Base-by-base conservation (phyloP, 1,139 yeast genomes). In the Scheffersomyces quercinus region DNA sequence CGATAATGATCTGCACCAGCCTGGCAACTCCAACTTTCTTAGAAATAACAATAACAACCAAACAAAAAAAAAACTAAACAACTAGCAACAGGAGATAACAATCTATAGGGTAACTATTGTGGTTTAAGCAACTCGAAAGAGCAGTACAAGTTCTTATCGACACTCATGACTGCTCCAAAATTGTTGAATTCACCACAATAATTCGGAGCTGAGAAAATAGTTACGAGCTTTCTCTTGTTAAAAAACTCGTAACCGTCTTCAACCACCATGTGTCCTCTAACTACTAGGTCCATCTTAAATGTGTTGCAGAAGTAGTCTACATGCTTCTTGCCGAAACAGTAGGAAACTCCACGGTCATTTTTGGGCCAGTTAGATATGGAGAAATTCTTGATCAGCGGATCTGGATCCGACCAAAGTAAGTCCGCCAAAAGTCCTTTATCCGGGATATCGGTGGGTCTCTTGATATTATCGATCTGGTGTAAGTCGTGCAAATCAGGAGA, bases 201-300 rank as follows among this genome's bases (percentile, higher is more conserved):
- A 60, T 88, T 88, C 4, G 96, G 96, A 2, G 96, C 96, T 53
- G 87, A 81, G 56, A 88, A 88, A 1, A 88, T 82, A 0, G 96
- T 88, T 3, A 88, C 96, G 51, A 88, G 73, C 58, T 82, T 83
- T 53, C 90, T 75, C 58, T 79, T 82, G 47, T 85, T 84, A 64
- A 87, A 88, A 59, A 88, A 88, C 61, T 88, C 96, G 60, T 88
- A 88, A 3, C 96, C 96, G 61, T 88, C 95, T 65, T 88, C 96
- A 37, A 88, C 96, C 39, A 88, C 96, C 96, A 88, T 88, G 63
- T 88, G 96, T 12, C 95, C 96, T 54, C 96, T 72, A 29, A 86
- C 90, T 51, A 88, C 78, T 54, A 88, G 69, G 64, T 88, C 96
- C 67, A 88, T 84, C 45, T 84, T 82, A 64, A 88, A 87, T 39